A percentile compares a stretch with the other conserved stretches of the same genome.
Evolutionary conservation across 2,329 filamentous ascomycete genomes (phyloP).

Genomic region (Arthrinium phaeospermum): DNA sequence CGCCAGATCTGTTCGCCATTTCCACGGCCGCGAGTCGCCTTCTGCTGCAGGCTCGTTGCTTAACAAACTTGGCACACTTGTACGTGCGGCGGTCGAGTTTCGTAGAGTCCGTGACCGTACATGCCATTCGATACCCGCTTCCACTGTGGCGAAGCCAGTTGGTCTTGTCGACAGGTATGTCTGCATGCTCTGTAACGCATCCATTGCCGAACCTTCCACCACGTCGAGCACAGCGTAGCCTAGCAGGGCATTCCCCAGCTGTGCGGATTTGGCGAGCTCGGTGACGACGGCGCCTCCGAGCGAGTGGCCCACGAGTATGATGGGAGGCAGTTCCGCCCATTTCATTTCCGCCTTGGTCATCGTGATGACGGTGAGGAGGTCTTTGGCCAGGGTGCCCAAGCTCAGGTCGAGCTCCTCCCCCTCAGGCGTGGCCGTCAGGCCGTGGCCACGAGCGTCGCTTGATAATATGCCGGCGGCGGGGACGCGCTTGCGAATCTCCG

Average conservation of each 20-base stretch:
- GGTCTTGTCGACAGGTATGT: conserved; percentile 86
- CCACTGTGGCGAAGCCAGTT: conserved; percentile 74
- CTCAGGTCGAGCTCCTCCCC: conserved; percentile 66
- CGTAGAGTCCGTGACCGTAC: conserved; percentile 85
- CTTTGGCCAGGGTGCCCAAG: conserved; percentile 73
- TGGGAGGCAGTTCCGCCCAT: conserved; percentile 75
- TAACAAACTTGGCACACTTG: conserved; percentile 84
- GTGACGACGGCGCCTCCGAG: conserved; percentile 92
- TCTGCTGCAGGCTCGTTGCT: conserved; percentile 33
- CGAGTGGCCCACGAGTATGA: conserved; percentile 89
- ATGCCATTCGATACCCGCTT: conserved; percentile 92
- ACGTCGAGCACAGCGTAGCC: conserved; percentile 93
- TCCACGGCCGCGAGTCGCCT: conserved; percentile 62
- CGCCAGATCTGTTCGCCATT: conserved; percentile 84
- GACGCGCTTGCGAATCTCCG: conserved; percentile 77
- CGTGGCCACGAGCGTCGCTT: conserved; percentile 86
- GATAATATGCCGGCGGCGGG: conserved; percentile 85
- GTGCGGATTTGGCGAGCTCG: conserved; percentile 73
- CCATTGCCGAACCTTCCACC: conserved; percentile 94
- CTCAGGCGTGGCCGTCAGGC: conserved; percentile 64
- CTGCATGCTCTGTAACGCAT: conserved; percentile 93
- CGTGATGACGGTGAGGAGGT: conserved; percentile 73
- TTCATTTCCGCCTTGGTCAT: conserved; percentile 70
- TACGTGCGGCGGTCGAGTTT: conserved; percentile 81
- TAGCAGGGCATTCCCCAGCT: conserved; percentile 71